Base-by-base conservation (phyloP, 257 asterid genomes). In the Cruciata laevipes region DNA sequence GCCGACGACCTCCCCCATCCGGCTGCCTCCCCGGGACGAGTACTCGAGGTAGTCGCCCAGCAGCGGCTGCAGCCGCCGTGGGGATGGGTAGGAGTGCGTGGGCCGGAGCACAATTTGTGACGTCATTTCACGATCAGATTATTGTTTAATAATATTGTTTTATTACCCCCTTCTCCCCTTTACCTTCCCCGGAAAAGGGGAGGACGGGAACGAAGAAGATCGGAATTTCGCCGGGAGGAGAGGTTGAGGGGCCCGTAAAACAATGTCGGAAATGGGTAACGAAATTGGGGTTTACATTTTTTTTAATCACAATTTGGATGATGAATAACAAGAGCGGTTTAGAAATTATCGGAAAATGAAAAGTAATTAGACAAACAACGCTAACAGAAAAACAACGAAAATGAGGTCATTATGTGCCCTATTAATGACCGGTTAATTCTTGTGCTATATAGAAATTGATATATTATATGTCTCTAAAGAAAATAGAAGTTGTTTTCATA, bases 1-100 rank as follows among this genome's bases (percentile, higher is more conserved):
- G 20, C 97, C 96, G 8, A 82, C 92, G 2, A 90, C 84, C 83
- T 90, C 97, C 37, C 83, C 89, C 52, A 86, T 65, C 51, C 87
- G 71, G 21, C 63, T 74, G 51, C 68, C 58, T 0, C 83, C 76
- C 30, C 81, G 76, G 53, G 83, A 59, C 20, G 86, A 66, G 42
- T 8, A 27, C n/a, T 82, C 83, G n/a, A 27, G 30, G 30, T 70
- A 38, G 24, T 7, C 44, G 0, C 70, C 70, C 63, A 89, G 67
- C 7, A 87, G 75, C 10, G 90, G 95, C 66, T 68, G 78, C n/a
- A n/a, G n/a, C 65, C 86, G 81, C 32, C 86, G 18, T 42, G 51
- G 51, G 18, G 51, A 42, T 11, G 14, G 84, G 70, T 71, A 44
- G 9, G 85, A 72, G 14, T 75, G 69, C 9, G 75, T 71, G 8